phyloP scores from a whole-genome alignment of 345 rosid species.

The Salix viminalis region DNA sequence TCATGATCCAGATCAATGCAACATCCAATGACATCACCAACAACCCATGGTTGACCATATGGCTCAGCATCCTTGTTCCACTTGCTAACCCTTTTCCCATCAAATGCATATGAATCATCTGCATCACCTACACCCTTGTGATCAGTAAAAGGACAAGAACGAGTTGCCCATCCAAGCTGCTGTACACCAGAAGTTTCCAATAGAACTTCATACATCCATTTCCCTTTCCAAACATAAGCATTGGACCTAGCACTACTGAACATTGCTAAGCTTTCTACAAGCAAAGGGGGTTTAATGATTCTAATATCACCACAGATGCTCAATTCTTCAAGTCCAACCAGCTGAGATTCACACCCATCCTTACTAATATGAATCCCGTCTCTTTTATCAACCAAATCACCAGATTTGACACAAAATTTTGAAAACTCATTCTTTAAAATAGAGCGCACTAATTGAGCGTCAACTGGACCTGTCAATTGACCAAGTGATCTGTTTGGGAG shows the following conservation, averaged over 20 bases:
- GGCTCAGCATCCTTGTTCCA: constrained; percentile 76
- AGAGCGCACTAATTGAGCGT: constrained; percentile 36
- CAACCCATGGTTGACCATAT: constrained; percentile 91
- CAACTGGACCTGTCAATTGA: constrained; percentile 44
- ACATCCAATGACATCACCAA: constrained; percentile 90
- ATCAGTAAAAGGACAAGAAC: constrained; percentile 82
- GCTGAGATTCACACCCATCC: constrained; percentile 41
- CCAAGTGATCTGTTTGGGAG: constrained; percentile 59
- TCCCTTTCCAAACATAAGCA: constrained; percentile 84
- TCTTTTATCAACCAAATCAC: constrained; percentile 27
- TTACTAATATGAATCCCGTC: constrained; percentile 56
- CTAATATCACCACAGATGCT: constrained; percentile 83
- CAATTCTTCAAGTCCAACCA: constrained; percentile 58
- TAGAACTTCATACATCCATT: constrained; percentile 95
- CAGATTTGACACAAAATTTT: constrained; percentile 26
- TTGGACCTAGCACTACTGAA: constrained; percentile 90
- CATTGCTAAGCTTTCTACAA: constrained; percentile 79
- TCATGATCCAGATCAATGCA: constrained; percentile 70
- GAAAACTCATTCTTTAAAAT: constrained; percentile 51
- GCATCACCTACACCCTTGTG: constrained; percentile 97
- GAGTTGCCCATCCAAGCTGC: constrained; percentile 95
- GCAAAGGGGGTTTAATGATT: constrained; percentile 58
- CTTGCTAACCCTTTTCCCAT: constrained; percentile 85
- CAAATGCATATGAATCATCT: constrained; percentile 97
- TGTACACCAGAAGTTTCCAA: constrained; percentile 93